Base-by-base conservation (phyloP, 257 asterid genomes). In the Gentiana macrophylla region DNA sequence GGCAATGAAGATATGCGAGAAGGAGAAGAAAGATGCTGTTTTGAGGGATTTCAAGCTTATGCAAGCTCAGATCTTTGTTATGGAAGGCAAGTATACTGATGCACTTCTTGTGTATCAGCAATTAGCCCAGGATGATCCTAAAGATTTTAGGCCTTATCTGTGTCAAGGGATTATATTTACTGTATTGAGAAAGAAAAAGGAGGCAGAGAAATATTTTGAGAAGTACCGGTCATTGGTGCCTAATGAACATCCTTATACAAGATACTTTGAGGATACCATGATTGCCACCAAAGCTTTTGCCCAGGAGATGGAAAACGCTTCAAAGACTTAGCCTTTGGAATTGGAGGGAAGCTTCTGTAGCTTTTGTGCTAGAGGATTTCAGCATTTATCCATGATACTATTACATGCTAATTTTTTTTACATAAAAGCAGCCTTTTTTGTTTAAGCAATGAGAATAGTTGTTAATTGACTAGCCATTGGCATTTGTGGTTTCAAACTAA, bases 131-230 rank as follows among this genome's bases (percentile, higher is more conserved):
- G 95, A 91, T 64, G 98, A 91, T 70, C 98, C 97, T 0, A 80
- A 90, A 70, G 98, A 91, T 70, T 91, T 87, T 35, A 79, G 98
- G 78, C 97, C 98, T 1, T 91, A 87, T 54, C 57, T 91, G 48
- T 91, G 97, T 66, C 94, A 83, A 70, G 98, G 95, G 34, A 87
- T 87, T 48, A 83, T 91, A 52, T 87, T 84, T 47, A 88, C 90
- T 3, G 46, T 88, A 79, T 66, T 87, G 84, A 77, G 76, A 84
- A 88, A 83, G 57, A 83, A 64, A 41, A 57, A 47, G 0, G 95
- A 85, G 78, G 98, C 98, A 2, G 95, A 87, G 62, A 83, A 83
- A 77, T 72, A 55, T 70, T 91, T 91, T 41, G 94, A 83, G 67
- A 87, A 80, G 76, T 91, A 84, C 57, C 57, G 86, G 65, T 81